Evolutionary conservation across 768 basidiomycete genomes (phyloP), one percentile per base, ranked within the genome.

Genomic region (Lanmaoa rubissima): DNA sequence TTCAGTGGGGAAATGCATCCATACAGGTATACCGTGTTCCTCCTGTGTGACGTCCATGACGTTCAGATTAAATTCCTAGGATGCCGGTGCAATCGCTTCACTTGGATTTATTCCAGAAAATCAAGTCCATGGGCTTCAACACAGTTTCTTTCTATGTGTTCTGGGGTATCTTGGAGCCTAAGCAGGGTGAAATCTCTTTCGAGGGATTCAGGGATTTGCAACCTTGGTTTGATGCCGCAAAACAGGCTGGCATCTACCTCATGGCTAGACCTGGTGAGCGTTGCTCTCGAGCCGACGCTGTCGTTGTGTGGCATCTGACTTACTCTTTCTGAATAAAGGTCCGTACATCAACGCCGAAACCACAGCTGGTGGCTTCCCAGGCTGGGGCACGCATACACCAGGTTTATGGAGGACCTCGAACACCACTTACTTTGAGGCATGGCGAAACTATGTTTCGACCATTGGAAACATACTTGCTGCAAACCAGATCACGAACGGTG

Each of bases 1-100:
- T 77, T 83, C 39, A 81, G 81, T 11, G 86, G 84, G 28, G 85
- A 87, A 65, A 73, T 84, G 52, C 84, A 87, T 62, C 79, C 85
- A 16, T 86, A 82, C 78, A 75, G 85, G 59, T 65, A 58, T 40
- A 11, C 6, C 38, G 1, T 32, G 1, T 26, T 42, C 39, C 24
- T 8, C 40, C 16, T 17, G 1, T n/a, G 11, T 39, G 2, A 31
- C 44, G 7, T 51, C 41, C 13, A 44, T 16, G 7, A 42, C 6
- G 24, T 31, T 59, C 24, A 51, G 42, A 17, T 26, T 24, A 11
- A 21, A 36, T 24, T 28, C 32, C 16, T 35, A 69, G 68, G 44
- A 62, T 69, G 45, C 81, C 81, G 3, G 72, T 77, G 49, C 74
- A 75, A 19, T 65, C 64, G 0, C 61, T 68, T 44, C 12, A 67